Evolutionary conservation across 1,284 basidiomycete genomes (phyloP), one percentile per base, ranked within the genome.

Genomic region (Cutaneotrichosporon cutaneum): DNA sequence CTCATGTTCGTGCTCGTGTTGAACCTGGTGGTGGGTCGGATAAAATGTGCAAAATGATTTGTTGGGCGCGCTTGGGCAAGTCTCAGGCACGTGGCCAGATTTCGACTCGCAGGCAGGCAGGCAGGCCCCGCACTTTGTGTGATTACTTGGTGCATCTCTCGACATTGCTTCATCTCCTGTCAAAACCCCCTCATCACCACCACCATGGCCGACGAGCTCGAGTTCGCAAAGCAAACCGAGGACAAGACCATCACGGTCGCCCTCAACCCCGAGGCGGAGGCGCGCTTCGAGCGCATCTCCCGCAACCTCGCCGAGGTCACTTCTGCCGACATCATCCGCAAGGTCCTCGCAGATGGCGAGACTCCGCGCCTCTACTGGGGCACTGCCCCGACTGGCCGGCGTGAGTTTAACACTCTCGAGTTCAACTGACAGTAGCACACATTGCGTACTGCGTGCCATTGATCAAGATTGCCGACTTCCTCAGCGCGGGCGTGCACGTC

Each of bases 381-480:
- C 54, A 90, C 92, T 26, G 94, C 95, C 16, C 87, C 94, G 1
- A 99, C 95, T 4, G 95, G 95, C 68, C 82, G 93, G 81, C 95
- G 92, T 95, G 78, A 80, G 90, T 81, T 11, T 18, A 18, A n/a
- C 27, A 45, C 50, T 64, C 7, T n/a, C 27, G 18, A 21, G 18
- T 8, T 1, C 30, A 42, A 44, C 61, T 67, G 53, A 69, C 56
- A 27, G 58, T 71, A 96, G 93, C 94, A 24, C 95, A 99, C 74
- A 89, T 99, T 64, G 96, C 92, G 13, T 99, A 99, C 83, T 94
- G 97, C 76, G 95, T 96, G 0, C 88, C 96, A 4, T 82, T 99
- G 62, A 89, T 88, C 54, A 99, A 99, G 83, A 93, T 98, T 61
- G 94, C 94, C 39, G 96, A 99, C 82, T 99, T 99, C 79, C 81